Percentiles rank a stretch among this genome's conserved stretches.
phyloP scores from a whole-genome alignment of 225 moss, liverwort and hornwort species.

The Lunularia cruciata region DNA sequence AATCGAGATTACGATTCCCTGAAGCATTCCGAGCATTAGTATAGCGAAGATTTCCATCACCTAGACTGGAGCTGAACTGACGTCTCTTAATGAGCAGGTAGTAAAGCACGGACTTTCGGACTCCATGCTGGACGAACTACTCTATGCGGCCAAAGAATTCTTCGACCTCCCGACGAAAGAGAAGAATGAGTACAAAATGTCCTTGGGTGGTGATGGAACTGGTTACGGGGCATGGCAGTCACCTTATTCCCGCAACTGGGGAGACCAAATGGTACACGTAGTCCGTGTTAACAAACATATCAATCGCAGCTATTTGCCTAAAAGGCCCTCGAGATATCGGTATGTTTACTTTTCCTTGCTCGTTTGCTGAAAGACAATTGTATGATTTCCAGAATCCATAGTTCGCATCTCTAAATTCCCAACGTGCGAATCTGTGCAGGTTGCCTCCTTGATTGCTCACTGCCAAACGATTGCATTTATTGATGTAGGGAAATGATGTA shows the following conservation, averaged over 20 bases:
- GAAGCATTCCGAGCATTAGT: too few species aligned
- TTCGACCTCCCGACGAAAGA: constrained; percentile 2
- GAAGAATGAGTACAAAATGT: not conserved
- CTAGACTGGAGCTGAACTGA: not conserved
- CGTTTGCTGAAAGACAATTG: not conserved
- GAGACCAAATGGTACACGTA: not conserved
- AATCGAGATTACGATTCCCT: not conserved
- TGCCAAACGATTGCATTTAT: too few species aligned
- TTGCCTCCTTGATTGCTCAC: too few species aligned
- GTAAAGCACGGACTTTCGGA: constrained; percentile 9
- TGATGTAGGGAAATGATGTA: not conserved
- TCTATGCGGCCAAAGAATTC: not conserved
- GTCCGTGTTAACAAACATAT: not conserved
- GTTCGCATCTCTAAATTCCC: not conserved
- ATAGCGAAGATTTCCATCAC: too few species aligned
- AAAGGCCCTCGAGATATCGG: constrained; percentile 6
- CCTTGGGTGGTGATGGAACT: not conserved
- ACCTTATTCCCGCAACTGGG: constrained; percentile 1
- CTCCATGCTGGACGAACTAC: constrained; percentile 1
- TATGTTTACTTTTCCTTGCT: not conserved
- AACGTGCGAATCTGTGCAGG: not conserved
- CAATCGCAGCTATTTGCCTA: not conserved
- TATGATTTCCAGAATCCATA: not conserved
- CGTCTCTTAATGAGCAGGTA: not conserved
- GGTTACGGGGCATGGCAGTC: constrained; percentile 13